These are phyloP conservation scores for Kodamaea neixiangensis DNA, from an alignment of 805 yeast species.

Conservation along the genomic window DNA sequence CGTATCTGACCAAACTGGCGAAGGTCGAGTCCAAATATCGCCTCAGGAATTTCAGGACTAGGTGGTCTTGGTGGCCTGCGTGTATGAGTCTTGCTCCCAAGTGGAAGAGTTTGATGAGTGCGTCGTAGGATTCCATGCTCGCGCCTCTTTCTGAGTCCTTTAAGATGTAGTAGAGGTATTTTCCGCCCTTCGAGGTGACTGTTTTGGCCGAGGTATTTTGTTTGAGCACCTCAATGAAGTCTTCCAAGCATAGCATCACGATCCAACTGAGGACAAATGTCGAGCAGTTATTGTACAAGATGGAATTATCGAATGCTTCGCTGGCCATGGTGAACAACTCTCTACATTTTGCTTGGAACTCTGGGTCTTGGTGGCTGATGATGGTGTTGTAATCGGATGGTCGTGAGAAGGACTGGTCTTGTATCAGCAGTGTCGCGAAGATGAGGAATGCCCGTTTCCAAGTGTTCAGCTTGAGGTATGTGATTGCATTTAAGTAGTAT, in stretches of 20 bases:
- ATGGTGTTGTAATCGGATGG: slow-evolving; percentile 35
- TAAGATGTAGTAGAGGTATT: slow-evolving; percentile 29
- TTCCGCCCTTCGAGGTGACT: slow-evolving; percentile 31
- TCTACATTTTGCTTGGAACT: slow-evolving; percentile 27
- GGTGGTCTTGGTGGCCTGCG: slow-evolving; percentile 21
- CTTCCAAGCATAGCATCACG: slow-evolving; percentile 34
- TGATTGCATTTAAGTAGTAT: slow-evolving; percentile 24
- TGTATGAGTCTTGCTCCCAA: slow-evolving; percentile 35
- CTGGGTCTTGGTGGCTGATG: slow-evolving; percentile 21
- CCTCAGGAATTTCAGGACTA: slow-evolving; percentile 30
- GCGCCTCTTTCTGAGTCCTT: slow-evolving; percentile 28
- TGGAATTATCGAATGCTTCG: slow-evolving; percentile 31
- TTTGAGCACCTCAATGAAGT: slow-evolving; percentile 21
- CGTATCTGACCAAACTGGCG: slow-evolving; percentile 21
- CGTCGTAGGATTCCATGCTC: slow-evolving; percentile 36
- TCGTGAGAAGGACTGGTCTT: slow-evolving; percentile 39
- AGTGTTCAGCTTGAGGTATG: slow-evolving; percentile 30
- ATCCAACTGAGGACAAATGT: slow-evolving; percentile 35
- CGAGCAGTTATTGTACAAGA: slow-evolving; percentile 16
- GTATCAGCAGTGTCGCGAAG: slow-evolving; percentile 31
- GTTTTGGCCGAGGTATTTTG: neutral
- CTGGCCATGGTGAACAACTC: slow-evolving; percentile 34
- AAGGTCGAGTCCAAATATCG: slow-evolving; percentile 35
- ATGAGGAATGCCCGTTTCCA: slow-evolving; percentile 41
- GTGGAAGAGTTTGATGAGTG: slow-evolving; percentile 36